These are phyloP conservation scores for Phytophthora tentaculata DNA, from an alignment of 352 stramenopile genomes.

Conservation along the genomic window DNA sequence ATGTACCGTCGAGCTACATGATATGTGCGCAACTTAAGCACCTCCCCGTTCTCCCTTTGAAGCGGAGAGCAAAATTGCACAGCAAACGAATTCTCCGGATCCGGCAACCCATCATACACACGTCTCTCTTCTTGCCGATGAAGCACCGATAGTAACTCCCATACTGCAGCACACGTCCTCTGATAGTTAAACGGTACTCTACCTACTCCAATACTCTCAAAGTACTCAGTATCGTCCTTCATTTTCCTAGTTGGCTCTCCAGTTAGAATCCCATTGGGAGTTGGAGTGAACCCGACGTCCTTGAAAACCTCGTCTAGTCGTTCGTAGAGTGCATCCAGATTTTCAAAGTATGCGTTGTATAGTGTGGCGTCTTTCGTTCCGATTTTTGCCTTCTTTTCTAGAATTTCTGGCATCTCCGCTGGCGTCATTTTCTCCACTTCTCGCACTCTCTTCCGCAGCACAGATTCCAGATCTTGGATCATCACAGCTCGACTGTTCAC, in stretches of 20 bases:
- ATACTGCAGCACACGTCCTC: slow-evolving; percentile 26
- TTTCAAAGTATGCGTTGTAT: slow-evolving; percentile 36
- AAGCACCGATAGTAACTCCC: slow-evolving; percentile 22
- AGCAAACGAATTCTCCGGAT: slow-evolving; percentile 42
- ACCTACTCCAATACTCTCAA: slow-evolving; percentile 28
- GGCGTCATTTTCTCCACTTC: slow-evolving; percentile 14
- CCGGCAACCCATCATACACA: slow-evolving; percentile 17
- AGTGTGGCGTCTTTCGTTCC: slow-evolving; percentile 22
- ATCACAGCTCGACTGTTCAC: slow-evolving; percentile 30
- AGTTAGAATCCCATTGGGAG: slow-evolving; percentile 19
- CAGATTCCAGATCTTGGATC: slow-evolving; percentile 30
- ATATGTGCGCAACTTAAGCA: slow-evolving; percentile 17
- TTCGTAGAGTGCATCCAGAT: slow-evolving; percentile 26
- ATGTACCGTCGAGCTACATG: slow-evolving; percentile 38
- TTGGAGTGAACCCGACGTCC: slow-evolving; percentile 12
- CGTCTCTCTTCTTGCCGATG: slow-evolving; percentile 21
- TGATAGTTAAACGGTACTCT: slow-evolving; percentile 24
- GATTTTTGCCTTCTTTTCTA: slow-evolving; percentile 25
- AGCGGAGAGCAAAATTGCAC: slow-evolving; percentile 37
- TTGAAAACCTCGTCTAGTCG: slow-evolving; percentile 22
- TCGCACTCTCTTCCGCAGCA: slow-evolving; percentile 21
- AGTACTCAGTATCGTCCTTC: slow-evolving; percentile 22
- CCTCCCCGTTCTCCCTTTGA: slow-evolving; percentile 10
- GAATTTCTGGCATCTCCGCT: slow-evolving; percentile 8
- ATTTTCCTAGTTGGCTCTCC: slow-evolving; percentile 18